Evolutionary conservation across 768 basidiomycete species (phyloP).

Genomic region (Podaxis pistillaris): DNA sequence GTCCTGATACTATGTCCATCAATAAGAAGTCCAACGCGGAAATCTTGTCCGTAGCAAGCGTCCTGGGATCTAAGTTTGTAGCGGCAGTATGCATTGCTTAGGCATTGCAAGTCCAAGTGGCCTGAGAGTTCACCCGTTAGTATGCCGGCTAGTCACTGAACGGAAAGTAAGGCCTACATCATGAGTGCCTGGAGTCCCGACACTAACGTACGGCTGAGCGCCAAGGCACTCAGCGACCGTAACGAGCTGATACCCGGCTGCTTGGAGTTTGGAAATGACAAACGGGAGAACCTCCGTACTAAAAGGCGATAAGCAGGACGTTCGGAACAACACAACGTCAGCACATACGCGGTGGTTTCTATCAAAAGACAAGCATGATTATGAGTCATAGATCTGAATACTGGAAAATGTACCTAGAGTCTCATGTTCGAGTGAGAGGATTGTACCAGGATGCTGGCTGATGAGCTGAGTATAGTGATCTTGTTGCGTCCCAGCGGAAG

Average conservation of each 20-base stretch:
- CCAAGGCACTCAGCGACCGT: slow-evolving; percentile 39
- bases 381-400: background rate
- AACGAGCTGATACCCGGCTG: slow-evolving; percentile 37
- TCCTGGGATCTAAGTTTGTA: background rate
- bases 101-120: background rate
- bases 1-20: too few species aligned
- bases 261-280: slow-evolving; percentile 32
- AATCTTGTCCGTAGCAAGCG: too few species aligned
- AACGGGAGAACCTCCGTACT: slow-evolving; percentile 34
- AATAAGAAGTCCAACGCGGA: too few species aligned
- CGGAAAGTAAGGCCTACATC: slow-evolving; percentile 25
- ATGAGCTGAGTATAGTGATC: slow-evolving; percentile 25
- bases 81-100: background rate
- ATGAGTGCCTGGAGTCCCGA: slow-evolving; percentile 24
- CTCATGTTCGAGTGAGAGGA: slow-evolving; percentile 40
- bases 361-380: background rate
- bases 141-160: too few species aligned
- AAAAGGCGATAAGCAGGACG: too few species aligned
- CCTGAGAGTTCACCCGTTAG: background rate
- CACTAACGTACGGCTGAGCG: slow-evolving; percentile 28
- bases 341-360: slow-evolving; percentile 13
- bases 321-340: background rate
- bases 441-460: slow-evolving; percentile 25
- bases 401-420: slow-evolving; percentile 22
- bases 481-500: slow-evolving; percentile 26